Evolutionary conservation across 2,329 filamentous ascomycete genomes (phyloP).

Genomic region (Rhynchosporium agropyri): DNA sequence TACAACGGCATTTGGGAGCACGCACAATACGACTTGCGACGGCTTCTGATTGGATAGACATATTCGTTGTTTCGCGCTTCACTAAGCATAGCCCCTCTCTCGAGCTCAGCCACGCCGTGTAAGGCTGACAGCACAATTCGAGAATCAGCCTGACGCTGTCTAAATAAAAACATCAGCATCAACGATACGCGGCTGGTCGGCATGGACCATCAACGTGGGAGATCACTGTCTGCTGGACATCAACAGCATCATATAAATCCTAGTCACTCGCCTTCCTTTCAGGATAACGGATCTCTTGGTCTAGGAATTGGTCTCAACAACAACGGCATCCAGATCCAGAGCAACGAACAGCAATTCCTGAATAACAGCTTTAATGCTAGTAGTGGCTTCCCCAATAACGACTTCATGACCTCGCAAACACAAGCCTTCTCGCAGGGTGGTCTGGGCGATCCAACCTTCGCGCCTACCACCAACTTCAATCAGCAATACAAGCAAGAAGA

Average conservation of each 20-base stretch:
- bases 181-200: conserved; percentile 31
- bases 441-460: conserved; percentile 35
- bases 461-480: conserved; percentile 37
- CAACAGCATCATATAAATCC: conserved; percentile 67
- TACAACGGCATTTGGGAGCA: conserved; percentile 19
- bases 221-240: conserved; percentile 63
- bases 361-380: conserved; percentile 47
- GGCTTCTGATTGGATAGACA: conserved; percentile 26
- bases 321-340: conserved; percentile 46
- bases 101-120: conserved; percentile 38
- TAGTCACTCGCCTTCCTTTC: conserved; percentile 63
- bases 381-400: conserved; percentile 42
- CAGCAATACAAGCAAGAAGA: conserved; percentile 40
- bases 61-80: conserved; percentile 32
- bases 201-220: conserved; percentile 62
- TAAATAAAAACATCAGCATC: conserved; percentile 43
- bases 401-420: conserved; percentile 50
- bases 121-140: conserved; percentile 33
- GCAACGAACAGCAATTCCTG: conserved; percentile 50
- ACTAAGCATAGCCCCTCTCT: conserved; percentile 38
- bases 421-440: conserved; percentile 38
- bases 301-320: conserved; percentile 61
- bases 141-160: conserved; percentile 36
- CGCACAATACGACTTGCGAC: conserved; percentile 18
- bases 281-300: conserved; percentile 51